Evolutionary conservation across 306 rosid genomes (phyloP).

Genomic region (Lagenaria siceraria): DNA sequence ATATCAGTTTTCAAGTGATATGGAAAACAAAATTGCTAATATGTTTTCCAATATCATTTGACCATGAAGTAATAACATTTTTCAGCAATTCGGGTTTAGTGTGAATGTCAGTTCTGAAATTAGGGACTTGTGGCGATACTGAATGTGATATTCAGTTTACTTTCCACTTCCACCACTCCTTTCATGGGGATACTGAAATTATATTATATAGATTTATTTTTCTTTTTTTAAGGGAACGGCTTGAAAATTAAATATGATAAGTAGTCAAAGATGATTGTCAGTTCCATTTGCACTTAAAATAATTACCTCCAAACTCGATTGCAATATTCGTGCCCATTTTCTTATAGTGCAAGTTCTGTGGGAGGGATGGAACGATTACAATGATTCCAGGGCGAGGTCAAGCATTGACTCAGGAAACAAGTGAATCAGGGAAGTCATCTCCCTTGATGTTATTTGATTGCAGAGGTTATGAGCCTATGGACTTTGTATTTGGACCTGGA

Average conservation of each 20-base stretch:
- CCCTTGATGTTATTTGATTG: conserved; percentile 79
- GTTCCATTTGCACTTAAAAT: not conserved
- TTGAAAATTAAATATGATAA: not conserved
- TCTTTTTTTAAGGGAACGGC: not conserved
- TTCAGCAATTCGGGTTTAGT: not conserved
- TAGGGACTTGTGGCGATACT: not conserved
- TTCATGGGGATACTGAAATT: not conserved
- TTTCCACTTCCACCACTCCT: not conserved
- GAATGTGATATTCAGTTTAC: not conserved
- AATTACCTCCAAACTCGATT: not conserved
- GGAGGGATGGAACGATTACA: conserved; percentile 71
- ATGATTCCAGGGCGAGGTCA: conserved; percentile 55
- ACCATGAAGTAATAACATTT: not conserved
- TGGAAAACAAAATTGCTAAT: not conserved
- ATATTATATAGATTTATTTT: no score
- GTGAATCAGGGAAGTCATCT: conserved; percentile 44
- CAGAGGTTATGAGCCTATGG: conserved; percentile 76
- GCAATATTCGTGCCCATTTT: conserved; percentile 10
- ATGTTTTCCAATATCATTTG: not conserved
- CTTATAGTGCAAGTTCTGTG: conserved; percentile 82
- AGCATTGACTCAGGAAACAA: conserved; percentile 44
- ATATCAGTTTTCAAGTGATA: not conserved
- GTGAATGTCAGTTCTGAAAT: not conserved
- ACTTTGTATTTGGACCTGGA: conserved; percentile 34
- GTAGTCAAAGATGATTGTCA: not conserved